Evolutionary conservation across 768 basidiomycete genomes (phyloP).

Genomic region (Chalciporus chontae): DNA sequence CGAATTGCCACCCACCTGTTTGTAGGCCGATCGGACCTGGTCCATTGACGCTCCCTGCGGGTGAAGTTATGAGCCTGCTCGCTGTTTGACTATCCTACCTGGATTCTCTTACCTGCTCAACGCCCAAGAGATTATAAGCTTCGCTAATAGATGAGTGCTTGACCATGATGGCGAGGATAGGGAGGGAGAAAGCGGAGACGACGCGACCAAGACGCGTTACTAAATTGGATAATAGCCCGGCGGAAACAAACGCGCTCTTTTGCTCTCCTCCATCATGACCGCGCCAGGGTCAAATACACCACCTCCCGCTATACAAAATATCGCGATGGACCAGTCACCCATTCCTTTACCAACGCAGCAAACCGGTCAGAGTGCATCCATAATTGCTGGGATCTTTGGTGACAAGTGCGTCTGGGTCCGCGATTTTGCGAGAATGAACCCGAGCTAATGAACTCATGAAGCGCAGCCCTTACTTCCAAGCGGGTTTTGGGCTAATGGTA

Average conservation of each 20-base stretch:
- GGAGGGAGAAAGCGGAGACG: conserved; percentile 12
- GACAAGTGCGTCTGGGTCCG: conserved; percentile 59
- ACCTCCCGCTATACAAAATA: neutral
- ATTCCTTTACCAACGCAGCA: conserved; percentile 8
- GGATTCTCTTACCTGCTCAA: conserved; percentile 44
- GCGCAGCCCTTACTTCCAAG: conserved; percentile 92
- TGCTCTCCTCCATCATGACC: conserved; percentile 9
- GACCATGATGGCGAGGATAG: conserved; percentile 29
- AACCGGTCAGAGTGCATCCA: conserved; percentile 20
- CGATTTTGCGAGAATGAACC: neutral
- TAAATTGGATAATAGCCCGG: conserved; percentile 12
- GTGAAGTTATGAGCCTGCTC: conserved; percentile 6
- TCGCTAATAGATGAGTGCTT: conserved; percentile 34
- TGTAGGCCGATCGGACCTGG: conserved; percentile 64
- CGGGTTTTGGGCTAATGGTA: conserved; percentile 97
- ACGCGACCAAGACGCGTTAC: conserved; percentile 29
- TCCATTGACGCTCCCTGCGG: conserved; percentile 58
- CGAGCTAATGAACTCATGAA: conserved; percentile 32
- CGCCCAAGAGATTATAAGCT: conserved; percentile 44
- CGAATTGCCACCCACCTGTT: conserved; percentile 43
- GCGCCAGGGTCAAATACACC: neutral
- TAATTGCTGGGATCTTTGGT: conserved; percentile 42
- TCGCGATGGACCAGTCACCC: neutral
- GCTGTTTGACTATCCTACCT: neutral
- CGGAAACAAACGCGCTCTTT: neutral